Conservation (phyloP, 345 rosid genomes). For the Dipteronia sinensis region DNA sequence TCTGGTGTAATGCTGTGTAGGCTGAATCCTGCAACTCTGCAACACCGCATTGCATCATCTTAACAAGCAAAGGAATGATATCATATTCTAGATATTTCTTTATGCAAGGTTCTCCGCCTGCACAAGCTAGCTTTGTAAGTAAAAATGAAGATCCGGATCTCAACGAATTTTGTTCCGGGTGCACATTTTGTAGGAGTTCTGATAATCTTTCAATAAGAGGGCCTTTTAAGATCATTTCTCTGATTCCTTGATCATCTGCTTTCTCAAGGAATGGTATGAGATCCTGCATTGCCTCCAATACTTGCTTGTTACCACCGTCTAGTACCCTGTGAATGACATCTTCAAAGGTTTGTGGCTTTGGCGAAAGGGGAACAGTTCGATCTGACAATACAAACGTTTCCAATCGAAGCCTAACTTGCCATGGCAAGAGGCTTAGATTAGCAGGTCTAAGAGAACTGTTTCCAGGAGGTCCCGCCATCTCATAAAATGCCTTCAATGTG, state of each 20-base stretch:
- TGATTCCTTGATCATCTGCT: slow-evolving; percentile 28
- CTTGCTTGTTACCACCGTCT: slow-evolving; percentile 10
- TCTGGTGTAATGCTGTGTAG: slow-evolving; percentile 30
- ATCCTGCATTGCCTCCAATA: slow-evolving; percentile 33
- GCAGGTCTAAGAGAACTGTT: slow-evolving; percentile 26
- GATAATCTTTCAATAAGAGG: slow-evolving; percentile 29
- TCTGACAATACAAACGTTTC: slow-evolving; percentile 28
- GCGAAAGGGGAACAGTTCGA: slow-evolving; percentile 3
- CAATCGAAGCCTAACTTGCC: slow-evolving; percentile 34
- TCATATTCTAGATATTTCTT: slow-evolving; percentile 27
- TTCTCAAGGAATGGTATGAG: slow-evolving; percentile 37
- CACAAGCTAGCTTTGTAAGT: slow-evolving; percentile 33
- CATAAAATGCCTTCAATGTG: slow-evolving; percentile 35
- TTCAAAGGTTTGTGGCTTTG: slow-evolving; percentile 28
- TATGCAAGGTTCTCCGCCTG: slow-evolving; percentile 34
- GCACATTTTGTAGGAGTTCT: slow-evolving; percentile 25
- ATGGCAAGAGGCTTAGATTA: slow-evolving; percentile 30
- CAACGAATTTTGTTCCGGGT: slow-evolving; percentile 20
- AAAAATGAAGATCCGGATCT: slow-evolving; percentile 35
- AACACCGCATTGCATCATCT: slow-evolving; percentile 32
- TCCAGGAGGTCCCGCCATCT: slow-evolving; percentile 23
- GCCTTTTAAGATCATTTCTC: slow-evolving; percentile 31
- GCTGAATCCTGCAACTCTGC: slow-evolving; percentile 38
- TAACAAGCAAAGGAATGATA: slow-evolving; percentile 27
- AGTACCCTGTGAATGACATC: slow-evolving; percentile 28